phyloP scores from a whole-genome alignment of 257 asterid species.

The Nicotiana undulata region DNA sequence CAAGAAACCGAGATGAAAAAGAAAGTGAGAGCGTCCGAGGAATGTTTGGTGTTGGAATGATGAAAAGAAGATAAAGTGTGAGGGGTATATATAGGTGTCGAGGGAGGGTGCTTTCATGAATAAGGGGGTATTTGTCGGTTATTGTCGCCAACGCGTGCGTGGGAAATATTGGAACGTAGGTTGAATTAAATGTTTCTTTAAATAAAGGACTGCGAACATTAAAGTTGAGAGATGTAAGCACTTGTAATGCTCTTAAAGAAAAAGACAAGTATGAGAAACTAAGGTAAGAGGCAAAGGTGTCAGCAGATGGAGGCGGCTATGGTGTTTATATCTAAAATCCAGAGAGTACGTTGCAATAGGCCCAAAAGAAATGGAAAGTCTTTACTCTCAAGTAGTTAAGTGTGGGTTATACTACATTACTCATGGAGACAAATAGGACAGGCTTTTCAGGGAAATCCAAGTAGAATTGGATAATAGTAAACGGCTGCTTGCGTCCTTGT shows the following conservation, averaged over 20 bases:
- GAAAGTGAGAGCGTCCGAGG: neutral
- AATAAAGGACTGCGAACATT: conserved; percentile 18
- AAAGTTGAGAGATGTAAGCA: conserved; percentile 5
- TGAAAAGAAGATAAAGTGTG: conserved; percentile 2
- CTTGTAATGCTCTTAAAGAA: conserved; percentile 23
- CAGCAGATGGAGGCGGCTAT: conserved; percentile 16
- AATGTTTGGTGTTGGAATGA: neutral
- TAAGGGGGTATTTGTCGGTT: neutral
- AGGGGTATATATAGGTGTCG: neutral
- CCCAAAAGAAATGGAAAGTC: neutral
- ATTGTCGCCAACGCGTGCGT: conserved; percentile 51
- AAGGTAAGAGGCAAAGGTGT: neutral
- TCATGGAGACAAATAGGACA: neutral
- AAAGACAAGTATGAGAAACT: neutral
- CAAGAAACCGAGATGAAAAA: neutral
- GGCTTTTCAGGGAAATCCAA: conserved; percentile 8
- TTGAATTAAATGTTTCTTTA: neutral
- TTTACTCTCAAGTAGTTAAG: neutral
- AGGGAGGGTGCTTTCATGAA: neutral
- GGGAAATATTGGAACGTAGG: conserved; percentile 14
- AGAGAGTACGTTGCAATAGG: neutral
- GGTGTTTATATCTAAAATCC: neutral
- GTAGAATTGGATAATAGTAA: neutral
- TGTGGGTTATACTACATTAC: neutral
- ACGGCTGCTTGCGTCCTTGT: conserved; percentile 21